phyloP scores from a whole-genome alignment of 139 green algal genomes.

The Coelastrella sp. region DNA sequence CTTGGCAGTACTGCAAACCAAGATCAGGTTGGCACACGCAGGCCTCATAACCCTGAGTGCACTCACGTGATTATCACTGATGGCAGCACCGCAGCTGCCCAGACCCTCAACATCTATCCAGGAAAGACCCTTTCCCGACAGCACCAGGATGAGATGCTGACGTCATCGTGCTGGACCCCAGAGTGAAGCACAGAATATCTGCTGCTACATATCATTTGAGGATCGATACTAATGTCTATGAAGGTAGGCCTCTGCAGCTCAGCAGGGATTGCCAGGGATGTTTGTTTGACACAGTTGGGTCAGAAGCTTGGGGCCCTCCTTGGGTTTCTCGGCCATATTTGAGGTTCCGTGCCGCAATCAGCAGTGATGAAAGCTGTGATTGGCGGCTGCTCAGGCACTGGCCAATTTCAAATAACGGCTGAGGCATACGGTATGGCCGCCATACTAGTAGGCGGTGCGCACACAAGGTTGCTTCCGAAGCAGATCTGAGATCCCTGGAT shows the following conservation, averaged over 20 bases:
- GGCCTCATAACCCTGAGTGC: constrained; percentile 82
- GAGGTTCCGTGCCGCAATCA: too few species aligned
- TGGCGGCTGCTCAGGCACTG: too few species aligned
- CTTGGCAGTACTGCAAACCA: too few species aligned
- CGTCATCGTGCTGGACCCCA: constrained; percentile 94
- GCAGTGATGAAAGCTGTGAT: too few species aligned
- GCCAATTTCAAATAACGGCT: too few species aligned
- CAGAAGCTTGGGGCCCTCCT: neutral
- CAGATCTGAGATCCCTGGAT: too few species aligned
- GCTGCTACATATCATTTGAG: constrained; percentile 84
- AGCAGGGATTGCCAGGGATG: too few species aligned
- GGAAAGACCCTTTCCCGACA: constrained; percentile 85
- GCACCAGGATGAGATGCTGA: constrained; percentile 91
- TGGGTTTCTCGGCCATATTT: too few species aligned
- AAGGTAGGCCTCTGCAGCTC: constrained; percentile 69
- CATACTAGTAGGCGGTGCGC: too few species aligned
- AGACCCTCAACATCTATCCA: constrained; percentile 96
- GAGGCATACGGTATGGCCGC: too few species aligned
- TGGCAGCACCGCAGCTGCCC: constrained; percentile 82
- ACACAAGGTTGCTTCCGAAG: too few species aligned
- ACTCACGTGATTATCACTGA: constrained; percentile 87
- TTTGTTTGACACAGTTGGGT: too few species aligned
- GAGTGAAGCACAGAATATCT: constrained; percentile 75
- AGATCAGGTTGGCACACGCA: neutral
- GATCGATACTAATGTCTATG: constrained; percentile 97